Evolutionary conservation across 345 rosid species (phyloP).

Genomic region (Leavenworthia alabamica): DNA sequence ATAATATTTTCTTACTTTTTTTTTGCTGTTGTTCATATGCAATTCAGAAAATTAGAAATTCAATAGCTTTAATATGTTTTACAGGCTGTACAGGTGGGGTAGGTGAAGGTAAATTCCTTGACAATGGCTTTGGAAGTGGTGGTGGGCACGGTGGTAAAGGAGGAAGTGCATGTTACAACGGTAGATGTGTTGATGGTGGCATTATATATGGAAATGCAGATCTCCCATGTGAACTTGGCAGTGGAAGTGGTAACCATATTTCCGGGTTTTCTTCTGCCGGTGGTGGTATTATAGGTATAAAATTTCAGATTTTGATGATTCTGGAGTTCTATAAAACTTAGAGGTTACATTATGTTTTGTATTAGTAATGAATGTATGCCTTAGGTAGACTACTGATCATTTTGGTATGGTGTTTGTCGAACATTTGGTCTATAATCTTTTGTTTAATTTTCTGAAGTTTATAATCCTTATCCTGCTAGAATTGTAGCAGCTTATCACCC

Average conservation of each 20-base stretch:
- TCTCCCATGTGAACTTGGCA: slow-evolving; percentile 95
- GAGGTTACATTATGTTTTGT: slow-evolving; percentile 4
- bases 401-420: neutral
- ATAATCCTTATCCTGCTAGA: neutral
- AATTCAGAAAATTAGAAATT: neutral
- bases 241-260: slow-evolving; percentile 86
- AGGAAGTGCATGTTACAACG: slow-evolving; percentile 63
- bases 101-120: slow-evolving; percentile 63
- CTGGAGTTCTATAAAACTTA: neutral
- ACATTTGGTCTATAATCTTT: neutral
- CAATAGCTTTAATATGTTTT: slow-evolving; percentile 20
- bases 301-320: slow-evolving; percentile 7
- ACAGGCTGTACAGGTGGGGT: slow-evolving; percentile 90
- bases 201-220: slow-evolving; percentile 67
- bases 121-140: slow-evolving; percentile 77
- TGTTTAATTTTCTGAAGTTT: neutral
- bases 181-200: slow-evolving; percentile 60
- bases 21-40: neutral
- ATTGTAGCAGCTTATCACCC: slow-evolving; percentile 7
- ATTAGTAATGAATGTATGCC: slow-evolving; percentile 1
- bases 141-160: slow-evolving; percentile 98
- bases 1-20: neutral
- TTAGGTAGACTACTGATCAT: neutral
- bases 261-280: slow-evolving; percentile 58
- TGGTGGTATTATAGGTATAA: slow-evolving; percentile 85